Evolutionary conservation across 257 asterid species (phyloP).

Genomic region (Rhazya stricta): DNA sequence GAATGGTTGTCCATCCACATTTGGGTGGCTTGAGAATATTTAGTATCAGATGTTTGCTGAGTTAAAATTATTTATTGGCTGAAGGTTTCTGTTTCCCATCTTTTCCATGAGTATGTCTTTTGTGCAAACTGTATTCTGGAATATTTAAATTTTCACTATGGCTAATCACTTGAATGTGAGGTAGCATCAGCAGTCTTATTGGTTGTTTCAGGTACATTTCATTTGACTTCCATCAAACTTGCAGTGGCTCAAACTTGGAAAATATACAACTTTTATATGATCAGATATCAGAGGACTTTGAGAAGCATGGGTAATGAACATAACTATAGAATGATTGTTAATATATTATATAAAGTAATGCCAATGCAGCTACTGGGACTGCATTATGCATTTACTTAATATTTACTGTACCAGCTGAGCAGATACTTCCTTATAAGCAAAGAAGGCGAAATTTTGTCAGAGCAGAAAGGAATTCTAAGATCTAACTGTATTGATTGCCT

Average conservation of each 20-base stretch:
- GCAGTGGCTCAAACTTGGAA: slow-evolving; percentile 80
- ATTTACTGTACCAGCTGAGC: slow-evolving; percentile 83
- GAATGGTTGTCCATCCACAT: not conserved
- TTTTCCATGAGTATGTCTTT: not conserved
- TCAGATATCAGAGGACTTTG: slow-evolving; percentile 66
- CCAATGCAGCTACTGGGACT: slow-evolving; percentile 34
- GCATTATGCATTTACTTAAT: slow-evolving; percentile 49
- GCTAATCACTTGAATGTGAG: not conserved
- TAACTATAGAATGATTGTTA: not conserved
- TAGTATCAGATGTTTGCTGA: not conserved
- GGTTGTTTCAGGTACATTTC: slow-evolving; percentile 64
- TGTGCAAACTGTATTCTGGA: not conserved
- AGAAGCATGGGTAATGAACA: slow-evolving; percentile 71
- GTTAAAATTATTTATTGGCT: not conserved
- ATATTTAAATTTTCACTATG: not conserved
- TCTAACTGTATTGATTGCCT: slow-evolving; percentile 96
- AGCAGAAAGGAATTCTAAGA: slow-evolving; percentile 80
- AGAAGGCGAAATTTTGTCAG: slow-evolving; percentile 61
- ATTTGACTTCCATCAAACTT: slow-evolving; percentile 83
- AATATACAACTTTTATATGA: slow-evolving; percentile 72
- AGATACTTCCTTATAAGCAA: slow-evolving; percentile 85
- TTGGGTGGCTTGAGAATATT: not conserved
- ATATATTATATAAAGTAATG: not conserved
- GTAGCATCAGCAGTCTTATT: not conserved
- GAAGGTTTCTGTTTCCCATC: not conserved